These are phyloP conservation scores for Drechslerella coelobrocha DNA, from an alignment of 2,329 filamentous ascomycete species.

Conservation along the genomic window DNA sequence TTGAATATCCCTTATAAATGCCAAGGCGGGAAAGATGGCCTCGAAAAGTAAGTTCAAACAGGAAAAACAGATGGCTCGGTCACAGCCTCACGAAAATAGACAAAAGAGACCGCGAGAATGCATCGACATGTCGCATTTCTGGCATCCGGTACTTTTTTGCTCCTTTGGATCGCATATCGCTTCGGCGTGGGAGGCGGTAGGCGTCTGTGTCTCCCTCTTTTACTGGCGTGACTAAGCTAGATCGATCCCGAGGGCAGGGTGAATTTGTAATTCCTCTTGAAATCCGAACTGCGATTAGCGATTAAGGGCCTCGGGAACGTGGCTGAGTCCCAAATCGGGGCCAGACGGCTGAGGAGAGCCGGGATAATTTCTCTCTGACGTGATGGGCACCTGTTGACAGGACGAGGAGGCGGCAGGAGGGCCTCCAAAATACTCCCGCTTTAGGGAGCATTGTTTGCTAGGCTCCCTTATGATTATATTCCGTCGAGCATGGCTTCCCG, in stretches of 20 bases:
- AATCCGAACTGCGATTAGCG: conserved; percentile 45
- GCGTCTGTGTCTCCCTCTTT: conserved; percentile 5
- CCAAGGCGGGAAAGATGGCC: conserved; percentile 39
- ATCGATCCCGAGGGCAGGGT: conserved; percentile 22
- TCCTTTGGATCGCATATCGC: conserved; percentile 44
- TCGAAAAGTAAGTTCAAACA: background rate
- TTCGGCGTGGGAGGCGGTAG: conserved; percentile 10
- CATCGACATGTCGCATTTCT: conserved; percentile 12
- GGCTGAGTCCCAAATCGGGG: conserved; percentile 36
- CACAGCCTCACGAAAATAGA: conserved; percentile 26
- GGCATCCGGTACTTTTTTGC: conserved; percentile 39
- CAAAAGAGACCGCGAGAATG: conserved; percentile 15
- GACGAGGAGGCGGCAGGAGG: conserved; percentile 2
- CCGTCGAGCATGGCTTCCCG: conserved; percentile 26
- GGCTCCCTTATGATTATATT: conserved; percentile 22
- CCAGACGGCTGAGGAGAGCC: conserved; percentile 32
- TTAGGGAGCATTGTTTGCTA: conserved; percentile 18
- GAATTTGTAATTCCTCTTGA: conserved; percentile 47
- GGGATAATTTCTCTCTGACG: conserved; percentile 30
- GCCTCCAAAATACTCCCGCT: conserved; percentile 23
- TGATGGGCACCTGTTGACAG: conserved; percentile 19
- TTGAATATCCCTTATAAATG: conserved; percentile 20
- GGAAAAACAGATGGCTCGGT: background rate
- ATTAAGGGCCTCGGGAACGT: conserved; percentile 14
- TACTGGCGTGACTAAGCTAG: conserved; percentile 40